Conservation (phyloP, 345 rosid genomes). For the Dipteronia dyeriana region DNA sequence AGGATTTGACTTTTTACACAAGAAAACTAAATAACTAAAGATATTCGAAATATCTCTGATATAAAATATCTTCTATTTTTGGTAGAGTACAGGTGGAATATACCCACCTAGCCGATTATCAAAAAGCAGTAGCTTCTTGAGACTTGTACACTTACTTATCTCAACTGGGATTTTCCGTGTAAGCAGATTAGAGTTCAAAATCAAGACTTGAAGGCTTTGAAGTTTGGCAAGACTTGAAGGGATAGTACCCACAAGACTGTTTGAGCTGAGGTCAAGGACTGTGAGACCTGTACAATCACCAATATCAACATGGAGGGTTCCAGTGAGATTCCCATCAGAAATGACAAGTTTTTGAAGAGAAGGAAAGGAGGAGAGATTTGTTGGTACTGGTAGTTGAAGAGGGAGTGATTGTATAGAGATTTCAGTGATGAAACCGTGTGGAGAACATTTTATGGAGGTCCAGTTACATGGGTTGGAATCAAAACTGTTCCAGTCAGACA, state of each 20-base stretch:
- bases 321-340: conserved; percentile 74
- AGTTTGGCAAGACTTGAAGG: conserved; percentile 66
- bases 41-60: too few species aligned
- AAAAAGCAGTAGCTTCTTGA: conserved; percentile 55
- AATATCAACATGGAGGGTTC: conserved; percentile 57
- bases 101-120: conserved; percentile 68
- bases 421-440: conserved; percentile 62
- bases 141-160: conserved; percentile 46
- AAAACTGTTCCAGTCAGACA: conserved; percentile 61
- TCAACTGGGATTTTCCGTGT: conserved; percentile 80
- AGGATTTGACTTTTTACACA: too few species aligned
- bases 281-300: conserved; percentile 47
- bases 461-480: conserved; percentile 78
- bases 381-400: conserved; percentile 55
- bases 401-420: conserved; percentile 61
- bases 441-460: conserved; percentile 74
- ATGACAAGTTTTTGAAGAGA: conserved; percentile 56
- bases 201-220: conserved; percentile 51
- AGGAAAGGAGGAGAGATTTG: conserved; percentile 55
- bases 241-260: conserved; percentile 60
- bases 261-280: conserved; percentile 60
- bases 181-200: conserved; percentile 72
- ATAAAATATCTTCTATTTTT: too few species aligned
- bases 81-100: conserved; percentile 61
- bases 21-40: too few species aligned